Evolutionary conservation across 805 yeast species (phyloP).

Genomic region (Monosporozyma unispora): DNA sequence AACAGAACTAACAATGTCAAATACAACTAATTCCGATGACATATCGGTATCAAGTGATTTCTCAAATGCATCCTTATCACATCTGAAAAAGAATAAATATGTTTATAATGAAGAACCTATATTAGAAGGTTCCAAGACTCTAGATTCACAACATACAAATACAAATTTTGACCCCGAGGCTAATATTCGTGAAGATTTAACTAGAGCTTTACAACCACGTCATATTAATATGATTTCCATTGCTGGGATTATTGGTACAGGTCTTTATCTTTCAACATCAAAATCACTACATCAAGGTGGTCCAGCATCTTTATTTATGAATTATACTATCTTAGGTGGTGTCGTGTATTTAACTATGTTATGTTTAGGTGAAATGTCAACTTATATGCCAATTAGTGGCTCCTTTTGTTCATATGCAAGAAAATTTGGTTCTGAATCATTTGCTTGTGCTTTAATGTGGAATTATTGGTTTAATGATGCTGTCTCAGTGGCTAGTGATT

Average conservation of each 20-base stretch:
- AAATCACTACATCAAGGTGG: conserved; percentile 42
- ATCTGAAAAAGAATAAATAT: neutral
- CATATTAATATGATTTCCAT: conserved; percentile 74
- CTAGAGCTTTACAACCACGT: conserved; percentile 40
- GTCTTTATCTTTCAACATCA: conserved; percentile 49
- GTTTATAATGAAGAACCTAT: neutral
- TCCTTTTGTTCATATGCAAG: conserved; percentile 50
- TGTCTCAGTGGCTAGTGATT: conserved; percentile 55
- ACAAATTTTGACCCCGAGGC: conserved; percentile 8
- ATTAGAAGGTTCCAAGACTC: neutral
- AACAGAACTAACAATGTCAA: neutral
- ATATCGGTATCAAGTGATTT: neutral
- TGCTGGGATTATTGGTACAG: conserved; percentile 71
- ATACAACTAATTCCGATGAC: neutral
- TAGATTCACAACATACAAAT: neutral
- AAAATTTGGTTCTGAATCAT: conserved; percentile 55
- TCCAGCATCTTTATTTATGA: conserved; percentile 43
- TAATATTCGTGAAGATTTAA: conserved; percentile 8
- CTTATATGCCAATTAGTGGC: conserved; percentile 48
- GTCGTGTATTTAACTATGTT: conserved; percentile 47
- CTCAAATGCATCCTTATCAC: neutral
- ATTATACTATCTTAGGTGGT: conserved; percentile 41
- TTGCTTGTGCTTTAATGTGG: conserved; percentile 67
- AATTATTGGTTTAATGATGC: conserved; percentile 58
- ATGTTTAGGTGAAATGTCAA: conserved; percentile 48